Percentiles rank a stretch among this genome's conserved stretches.
These are phyloP conservation scores for Cutaneotrichosporon dermatis DNA, from an alignment of 1,284 basidiomycete genomes.

Conservation along the genomic window DNA sequence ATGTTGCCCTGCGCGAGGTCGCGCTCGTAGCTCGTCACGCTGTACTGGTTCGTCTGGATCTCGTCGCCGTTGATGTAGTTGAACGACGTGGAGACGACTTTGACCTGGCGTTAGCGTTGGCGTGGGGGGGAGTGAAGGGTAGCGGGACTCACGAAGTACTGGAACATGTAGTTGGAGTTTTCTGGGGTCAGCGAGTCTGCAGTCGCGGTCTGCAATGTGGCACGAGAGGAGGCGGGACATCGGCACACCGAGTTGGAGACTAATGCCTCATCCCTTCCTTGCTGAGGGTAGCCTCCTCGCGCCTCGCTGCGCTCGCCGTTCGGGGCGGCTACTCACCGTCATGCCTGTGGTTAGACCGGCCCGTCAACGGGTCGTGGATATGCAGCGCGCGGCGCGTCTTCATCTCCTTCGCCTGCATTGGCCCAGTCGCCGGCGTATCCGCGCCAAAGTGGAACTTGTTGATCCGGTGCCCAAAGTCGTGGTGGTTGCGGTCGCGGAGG, in stretches of 20 bases:
- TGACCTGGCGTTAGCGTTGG: slow-evolving; percentile 51
- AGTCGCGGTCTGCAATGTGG: no score
- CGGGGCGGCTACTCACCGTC: slow-evolving; percentile 49
- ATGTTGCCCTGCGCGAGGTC: slow-evolving; percentile 61
- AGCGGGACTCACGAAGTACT: slow-evolving; percentile 23
- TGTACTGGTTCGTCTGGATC: slow-evolving; percentile 65
- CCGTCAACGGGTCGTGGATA: slow-evolving; percentile 77
- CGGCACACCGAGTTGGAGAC: no score
- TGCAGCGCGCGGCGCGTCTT: slow-evolving; percentile 63
- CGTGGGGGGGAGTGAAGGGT: no score
- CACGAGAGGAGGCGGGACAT: no score
- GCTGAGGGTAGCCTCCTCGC: neutral
- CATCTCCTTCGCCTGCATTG: slow-evolving; percentile 58
- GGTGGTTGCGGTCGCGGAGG: slow-evolving; percentile 75
- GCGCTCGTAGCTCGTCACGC: slow-evolving; percentile 91
- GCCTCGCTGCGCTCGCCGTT: neutral
- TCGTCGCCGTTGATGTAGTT: slow-evolving; percentile 68
- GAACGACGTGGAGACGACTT: slow-evolving; percentile 92
- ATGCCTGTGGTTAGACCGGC: slow-evolving; percentile 58
- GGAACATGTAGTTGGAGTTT: slow-evolving; percentile 15
- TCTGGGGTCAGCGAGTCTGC: slow-evolving; percentile 3
- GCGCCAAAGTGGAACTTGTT: slow-evolving; percentile 77
- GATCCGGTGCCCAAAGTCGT: slow-evolving; percentile 90
- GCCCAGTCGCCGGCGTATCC: slow-evolving; percentile 57
- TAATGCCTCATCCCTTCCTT: no score